Evolutionary conservation across 2,329 filamentous ascomycete genomes (phyloP).

Genomic region (Diaporthe sp.): DNA sequence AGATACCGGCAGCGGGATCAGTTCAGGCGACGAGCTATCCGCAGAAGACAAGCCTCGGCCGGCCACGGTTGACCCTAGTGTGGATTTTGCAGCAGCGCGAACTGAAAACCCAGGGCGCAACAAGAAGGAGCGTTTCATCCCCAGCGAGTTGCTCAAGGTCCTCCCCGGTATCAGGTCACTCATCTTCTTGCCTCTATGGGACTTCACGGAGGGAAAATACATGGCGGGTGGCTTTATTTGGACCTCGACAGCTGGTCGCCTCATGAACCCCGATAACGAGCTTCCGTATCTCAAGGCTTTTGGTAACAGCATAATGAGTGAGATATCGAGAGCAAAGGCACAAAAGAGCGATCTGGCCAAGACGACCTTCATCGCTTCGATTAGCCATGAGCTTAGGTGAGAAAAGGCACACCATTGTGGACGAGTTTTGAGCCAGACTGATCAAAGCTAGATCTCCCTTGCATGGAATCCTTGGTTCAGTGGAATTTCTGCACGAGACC

Average conservation of each 20-base stretch:
- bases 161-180: conserved; percentile 60
- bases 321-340: conserved; percentile 60
- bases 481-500: conserved; percentile 62
- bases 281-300: conserved; percentile 60
- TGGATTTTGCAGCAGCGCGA: not conserved
- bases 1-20: conserved; percentile 29
- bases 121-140: conserved; percentile 43
- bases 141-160: conserved; percentile 47
- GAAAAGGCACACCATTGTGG: not conserved
- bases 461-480: conserved; percentile 67
- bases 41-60: conserved; percentile 36
- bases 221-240: conserved; percentile 37
- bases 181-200: conserved; percentile 63
- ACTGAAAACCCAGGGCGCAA: not conserved
- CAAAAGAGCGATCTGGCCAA: conserved; percentile 57
- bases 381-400: conserved; percentile 64
- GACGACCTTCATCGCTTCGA: conserved; percentile 67
- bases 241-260: conserved; percentile 5
- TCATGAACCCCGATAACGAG: conserved; percentile 51
- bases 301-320: conserved; percentile 67
- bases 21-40: conserved; percentile 19
- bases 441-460: conserved; percentile 58
- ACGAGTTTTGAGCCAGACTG: not conserved
- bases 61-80: conserved; percentile 4
- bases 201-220: conserved; percentile 45